Evolutionary conservation across 164 flowering plant species (phyloP), one percentile per base, ranked within the genome.

Genomic region (Hamamelis virginiana): DNA sequence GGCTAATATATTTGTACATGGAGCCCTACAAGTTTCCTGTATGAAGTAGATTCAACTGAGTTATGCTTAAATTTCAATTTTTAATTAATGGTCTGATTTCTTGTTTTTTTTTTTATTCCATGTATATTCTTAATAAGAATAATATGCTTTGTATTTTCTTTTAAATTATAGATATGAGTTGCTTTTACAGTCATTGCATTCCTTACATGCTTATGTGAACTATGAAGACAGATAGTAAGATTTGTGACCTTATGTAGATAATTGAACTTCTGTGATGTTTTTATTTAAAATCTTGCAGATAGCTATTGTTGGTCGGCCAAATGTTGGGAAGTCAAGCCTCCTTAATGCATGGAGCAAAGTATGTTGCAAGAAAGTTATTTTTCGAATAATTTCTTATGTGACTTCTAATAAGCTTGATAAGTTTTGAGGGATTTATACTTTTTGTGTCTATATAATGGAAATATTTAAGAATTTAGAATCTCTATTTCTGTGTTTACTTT

Each of bases 341-440:
- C 93, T 96, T 41, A 96, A 96, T 83, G 93, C 97, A 55, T 96
- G 99, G 97, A 91, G 99, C 92, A 95, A 87, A 82, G 99, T 95
- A 92, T 65, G 93, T 81, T 75, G 47, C 52, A 27, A 41, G 22
- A 45, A n/a, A 56, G 4, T 71, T 56, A 25, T 69, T 77, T 72
- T 33, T 48, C n/a, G 21, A 9, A 15, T 26, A 21, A 21, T 51
- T 62, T 46, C 18, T 47, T 59, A 50, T 13, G 25, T 62, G 5
- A 11, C 38, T 53, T 60, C 38, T 25, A 38, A 44, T 33, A 14
- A 9, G 25, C 21, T 61, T 61, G 46, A 38, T 41, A 23, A 57
- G 6, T 33, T 2, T 33, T 33, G 41, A 33, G 41, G 41, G 6
- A 33, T 2, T 33, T 33, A 33, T 33, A 33, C 41, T 6, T 2